phyloP scores from a whole-genome alignment of 192 early-diverging fungal species.

The Backusella tarrabulga region DNA sequence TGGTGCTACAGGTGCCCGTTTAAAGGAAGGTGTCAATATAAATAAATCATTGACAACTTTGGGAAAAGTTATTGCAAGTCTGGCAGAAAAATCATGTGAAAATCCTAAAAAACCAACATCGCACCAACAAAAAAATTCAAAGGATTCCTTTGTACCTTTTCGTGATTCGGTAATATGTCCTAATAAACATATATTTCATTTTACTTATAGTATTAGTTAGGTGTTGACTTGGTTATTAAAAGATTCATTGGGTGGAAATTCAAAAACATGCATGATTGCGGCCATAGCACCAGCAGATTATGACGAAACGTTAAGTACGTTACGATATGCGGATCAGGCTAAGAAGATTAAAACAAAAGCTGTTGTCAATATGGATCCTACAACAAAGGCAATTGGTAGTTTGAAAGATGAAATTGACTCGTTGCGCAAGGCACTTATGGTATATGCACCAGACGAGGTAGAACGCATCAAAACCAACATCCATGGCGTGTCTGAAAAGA shows the following conservation, averaged over 20 bases:
- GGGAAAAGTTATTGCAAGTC: conserved; percentile 90
- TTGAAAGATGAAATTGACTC: conserved; percentile 76
- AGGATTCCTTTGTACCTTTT: conserved; percentile 75
- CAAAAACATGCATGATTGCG: conserved; percentile 79
- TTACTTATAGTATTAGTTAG: conserved; percentile 27
- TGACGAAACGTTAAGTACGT: conserved; percentile 78
- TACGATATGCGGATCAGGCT: conserved; percentile 89
- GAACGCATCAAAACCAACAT: conserved; percentile 18
- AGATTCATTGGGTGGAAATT: conserved; percentile 83
- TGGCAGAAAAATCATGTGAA: conserved; percentile 57
- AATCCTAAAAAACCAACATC: conserved; percentile 37
- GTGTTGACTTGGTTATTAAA: conserved; percentile 81
- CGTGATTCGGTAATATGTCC: conserved; percentile 75
- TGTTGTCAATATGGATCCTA: conserved; percentile 87
- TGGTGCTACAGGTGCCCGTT: conserved; percentile 75
- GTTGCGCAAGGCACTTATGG: conserved; percentile 58
- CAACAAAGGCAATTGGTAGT: conserved; percentile 73
- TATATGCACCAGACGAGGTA: conserved; percentile 32
- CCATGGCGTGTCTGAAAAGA: not conserved
- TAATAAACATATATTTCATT: not conserved
- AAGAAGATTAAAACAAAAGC: conserved; percentile 91
- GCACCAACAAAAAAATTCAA: conserved; percentile 23
- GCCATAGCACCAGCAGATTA: conserved; percentile 76
- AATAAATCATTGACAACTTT: conserved; percentile 90
- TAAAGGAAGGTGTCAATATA: conserved; percentile 95